Percentiles rank a stretch among this genome's conserved stretches.
Evolutionary conservation across 495 filamentous ascomycete species (phyloP).

Genomic region (Aspergillus ellipticus): DNA sequence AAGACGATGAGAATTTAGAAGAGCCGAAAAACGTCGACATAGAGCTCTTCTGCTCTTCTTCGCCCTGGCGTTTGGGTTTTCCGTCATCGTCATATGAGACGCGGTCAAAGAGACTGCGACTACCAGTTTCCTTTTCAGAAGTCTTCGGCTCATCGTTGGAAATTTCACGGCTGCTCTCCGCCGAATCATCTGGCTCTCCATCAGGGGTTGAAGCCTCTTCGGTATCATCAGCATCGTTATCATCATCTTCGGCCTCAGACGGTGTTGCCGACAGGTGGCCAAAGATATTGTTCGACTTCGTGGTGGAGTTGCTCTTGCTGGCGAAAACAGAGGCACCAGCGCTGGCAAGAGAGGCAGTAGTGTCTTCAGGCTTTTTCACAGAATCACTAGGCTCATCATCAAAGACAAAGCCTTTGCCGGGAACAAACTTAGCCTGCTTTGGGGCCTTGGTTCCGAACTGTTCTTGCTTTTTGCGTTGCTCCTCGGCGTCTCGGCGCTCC

Average conservation of each 20-base stretch:
- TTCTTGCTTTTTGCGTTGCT: slow-evolving; percentile 42
- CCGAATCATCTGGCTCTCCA: slow-evolving; percentile 20
- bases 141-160: slow-evolving; percentile 27
- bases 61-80: slow-evolving; percentile 41
- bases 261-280: slow-evolving; percentile 57
- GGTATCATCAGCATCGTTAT: slow-evolving; percentile 46
- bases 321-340: slow-evolving; percentile 21
- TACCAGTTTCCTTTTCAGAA: slow-evolving; percentile 25
- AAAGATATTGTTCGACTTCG: slow-evolving; percentile 54
- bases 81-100: slow-evolving; percentile 46
- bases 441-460: slow-evolving; percentile 27
- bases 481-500: slow-evolving; percentile 44
- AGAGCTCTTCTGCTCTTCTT: slow-evolving; percentile 22
- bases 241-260: slow-evolving; percentile 38
- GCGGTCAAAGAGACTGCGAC: slow-evolving; percentile 58
- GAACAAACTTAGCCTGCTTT: slow-evolving; percentile 37
- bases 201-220: slow-evolving; percentile 28
- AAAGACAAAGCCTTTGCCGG: slow-evolving; percentile 43
- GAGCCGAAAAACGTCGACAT: slow-evolving; percentile 21
- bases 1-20: slow-evolving; percentile 23
- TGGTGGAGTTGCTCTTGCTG: slow-evolving; percentile 19
- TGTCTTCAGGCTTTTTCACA: slow-evolving; percentile 15
- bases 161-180: slow-evolving; percentile 21
- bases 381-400: slow-evolving; percentile 15
- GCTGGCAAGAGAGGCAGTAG: slow-evolving; percentile 7